phyloP scores from a whole-genome alignment of 1,284 basidiomycete species.

The Xerocomus amazonicus region DNA sequence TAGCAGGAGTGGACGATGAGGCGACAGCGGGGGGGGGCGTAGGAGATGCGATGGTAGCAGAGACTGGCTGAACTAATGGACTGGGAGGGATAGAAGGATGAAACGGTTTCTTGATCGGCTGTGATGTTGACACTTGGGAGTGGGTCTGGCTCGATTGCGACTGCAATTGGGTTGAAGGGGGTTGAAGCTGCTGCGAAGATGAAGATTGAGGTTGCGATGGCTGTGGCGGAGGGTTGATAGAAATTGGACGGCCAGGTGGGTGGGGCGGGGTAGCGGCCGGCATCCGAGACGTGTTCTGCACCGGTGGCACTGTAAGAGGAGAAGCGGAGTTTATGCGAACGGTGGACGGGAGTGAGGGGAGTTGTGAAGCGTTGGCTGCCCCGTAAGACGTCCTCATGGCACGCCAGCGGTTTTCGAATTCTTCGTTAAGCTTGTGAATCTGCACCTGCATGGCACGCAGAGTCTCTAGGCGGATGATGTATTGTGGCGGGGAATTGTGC shows the following conservation, averaged over 20 bases:
- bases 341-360: not conserved
- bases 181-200: conserved; percentile 22
- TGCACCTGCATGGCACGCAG: conserved; percentile 49
- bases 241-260: conserved; percentile 17
- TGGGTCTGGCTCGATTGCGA: conserved; percentile 2
- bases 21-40: conserved; percentile 34
- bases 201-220: conserved; percentile 25
- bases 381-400: conserved; percentile 18
- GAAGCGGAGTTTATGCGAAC: conserved; percentile 12
- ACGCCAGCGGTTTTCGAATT: conserved; percentile 34
- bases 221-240: conserved; percentile 19
- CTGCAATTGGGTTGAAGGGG: conserved; percentile 9
- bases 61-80: conserved; percentile 21
- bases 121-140: conserved; percentile 12
- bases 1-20: conserved; percentile 37
- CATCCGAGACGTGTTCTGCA: conserved; percentile 18
- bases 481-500: conserved; percentile 44
- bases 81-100: conserved; percentile 19
- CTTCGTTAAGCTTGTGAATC: conserved; percentile 39
- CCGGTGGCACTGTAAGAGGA: conserved; percentile 11
- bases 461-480: conserved; percentile 42
- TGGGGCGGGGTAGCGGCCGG: not conserved
- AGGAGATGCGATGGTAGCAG: conserved; percentile 33
- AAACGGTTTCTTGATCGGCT: conserved; percentile 26
- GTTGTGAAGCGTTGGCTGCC: conserved; percentile 7